Conservation (phyloP, 140 eudicot species). For the Flaveria floridana region DNA sequence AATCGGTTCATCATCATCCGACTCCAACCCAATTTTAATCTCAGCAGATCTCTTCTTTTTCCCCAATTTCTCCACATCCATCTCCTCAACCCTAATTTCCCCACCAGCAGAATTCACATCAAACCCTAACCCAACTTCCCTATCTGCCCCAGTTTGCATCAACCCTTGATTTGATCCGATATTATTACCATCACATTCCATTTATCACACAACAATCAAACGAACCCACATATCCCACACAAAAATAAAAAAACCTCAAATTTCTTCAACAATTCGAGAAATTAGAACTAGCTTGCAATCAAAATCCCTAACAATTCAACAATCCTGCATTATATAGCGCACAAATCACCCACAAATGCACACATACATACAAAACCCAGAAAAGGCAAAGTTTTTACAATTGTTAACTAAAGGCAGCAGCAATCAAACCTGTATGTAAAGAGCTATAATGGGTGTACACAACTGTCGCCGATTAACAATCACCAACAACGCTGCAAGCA, state of each 20-base stretch:
- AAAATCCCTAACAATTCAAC: constrained; percentile 34
- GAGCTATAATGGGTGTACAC: constrained; percentile 21
- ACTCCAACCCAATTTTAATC: constrained; percentile 36
- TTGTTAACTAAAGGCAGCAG: constrained; percentile 31
- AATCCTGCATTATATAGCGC: constrained; percentile 33
- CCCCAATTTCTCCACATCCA: constrained; percentile 60
- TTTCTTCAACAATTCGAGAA: constrained; percentile 25
- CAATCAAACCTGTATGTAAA: constrained; percentile 37
- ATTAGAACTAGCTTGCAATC: constrained; percentile 26
- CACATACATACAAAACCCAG: constrained; percentile 3
- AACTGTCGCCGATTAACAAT: constrained; percentile 30
- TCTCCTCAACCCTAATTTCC: constrained; percentile 52
- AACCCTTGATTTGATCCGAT: constrained; percentile 36
- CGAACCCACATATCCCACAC: constrained; percentile 34
- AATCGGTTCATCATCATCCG: constrained; percentile 88
- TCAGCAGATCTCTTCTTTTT: constrained; percentile 49
- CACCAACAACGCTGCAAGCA: constrained; percentile 26
- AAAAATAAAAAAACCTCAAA: constrained; percentile 7
- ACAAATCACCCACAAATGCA: constrained; percentile 19
- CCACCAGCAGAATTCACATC: constrained; percentile 39
- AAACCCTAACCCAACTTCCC: constrained; percentile 51
- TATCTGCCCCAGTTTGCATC: constrained; percentile 31
- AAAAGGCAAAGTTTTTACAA: constrained; percentile 1
- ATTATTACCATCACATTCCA: constrained; percentile 51
- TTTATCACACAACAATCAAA: constrained; percentile 28